phyloP scores from a whole-genome alignment of 371 early-diverging fungal genomes.

The Mucor irregularis region DNA sequence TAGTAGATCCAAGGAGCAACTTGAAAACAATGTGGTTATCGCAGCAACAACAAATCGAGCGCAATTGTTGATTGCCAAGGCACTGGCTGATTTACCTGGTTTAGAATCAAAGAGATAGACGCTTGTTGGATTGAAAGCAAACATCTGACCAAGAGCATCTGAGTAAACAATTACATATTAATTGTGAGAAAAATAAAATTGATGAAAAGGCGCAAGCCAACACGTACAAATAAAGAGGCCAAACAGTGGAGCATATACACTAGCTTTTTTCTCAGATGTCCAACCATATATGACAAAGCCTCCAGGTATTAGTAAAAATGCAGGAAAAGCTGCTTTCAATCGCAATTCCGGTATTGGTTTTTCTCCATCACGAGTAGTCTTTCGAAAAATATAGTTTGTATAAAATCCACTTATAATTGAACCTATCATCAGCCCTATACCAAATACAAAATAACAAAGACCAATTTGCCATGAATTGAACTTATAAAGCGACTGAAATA shows the following conservation, averaged over 20 bases:
- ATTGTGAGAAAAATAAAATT: conserved; percentile 4
- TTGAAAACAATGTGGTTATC: conserved; percentile 30
- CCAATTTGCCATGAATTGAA: conserved; percentile 42
- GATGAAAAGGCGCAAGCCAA: too few relatives aligned
- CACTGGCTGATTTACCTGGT: conserved; percentile 55
- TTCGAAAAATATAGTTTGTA: conserved; percentile 46
- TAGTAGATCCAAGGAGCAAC: conserved; percentile 8
- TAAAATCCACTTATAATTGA: conserved; percentile 49
- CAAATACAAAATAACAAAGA: conserved; percentile 47
- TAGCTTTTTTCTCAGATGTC: conserved; percentile 37
- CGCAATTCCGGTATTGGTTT: conserved; percentile 42
- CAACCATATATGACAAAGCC: conserved; percentile 59
- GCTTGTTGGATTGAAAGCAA: conserved; percentile 43
- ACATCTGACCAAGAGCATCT: conserved; percentile 40
- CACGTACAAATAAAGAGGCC: conserved; percentile 57
- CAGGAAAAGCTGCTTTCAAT: conserved; percentile 42
- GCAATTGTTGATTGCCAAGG: conserved; percentile 54
- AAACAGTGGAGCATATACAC: conserved; percentile 47
- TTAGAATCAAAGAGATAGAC: conserved; percentile 58
- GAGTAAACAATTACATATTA: not conserved
- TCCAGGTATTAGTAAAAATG: conserved; percentile 49
- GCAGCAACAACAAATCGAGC: conserved; percentile 40
- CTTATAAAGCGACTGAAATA: conserved; percentile 33
- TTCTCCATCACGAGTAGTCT: conserved; percentile 14
- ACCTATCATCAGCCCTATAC: conserved; percentile 48